Base-by-base conservation (phyloP, 2,329 filamentous ascomycete genomes). In the Pseudogymnoascus pannorum region DNA sequence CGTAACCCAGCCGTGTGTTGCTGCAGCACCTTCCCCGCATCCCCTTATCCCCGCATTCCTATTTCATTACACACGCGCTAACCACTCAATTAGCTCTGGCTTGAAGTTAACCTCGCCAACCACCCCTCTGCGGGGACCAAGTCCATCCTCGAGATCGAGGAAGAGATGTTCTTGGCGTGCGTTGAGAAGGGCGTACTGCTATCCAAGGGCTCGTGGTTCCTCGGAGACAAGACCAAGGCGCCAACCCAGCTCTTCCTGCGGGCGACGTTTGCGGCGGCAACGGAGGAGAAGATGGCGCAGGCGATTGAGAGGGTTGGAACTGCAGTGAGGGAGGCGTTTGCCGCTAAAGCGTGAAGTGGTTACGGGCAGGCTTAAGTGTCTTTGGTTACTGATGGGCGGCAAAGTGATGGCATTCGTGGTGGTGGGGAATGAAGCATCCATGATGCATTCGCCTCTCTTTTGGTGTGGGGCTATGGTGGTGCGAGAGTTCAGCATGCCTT, bases 181-280 rank as follows among this genome's bases (percentile, higher is more conserved):
- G 87, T 97, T 61, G 82, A 86, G 3, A 83, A 88, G 68, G 88
- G 90, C 20, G 90, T 94, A 4, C 80, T 99, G 51, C 80, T 94
- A 2, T 91, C 89, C 62, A 83, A 89, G 57, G 94, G 94, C 3
- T 92, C 87, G 57, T 99, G 92, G 92, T 99, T 97, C 81, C 35
- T 58, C 18, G 54, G 54, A 0, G 54, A 58, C 54, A 58, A 38
- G 35, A 82, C 85, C 62, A 89, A 92, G 0, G 88, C 94, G 71
- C 69, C 69, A 70, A 79, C 75, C 3, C 79, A 79, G 7, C 78
- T 79, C 9, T 97, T 91, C 77, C 95, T 97, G 79, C 84, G 94
- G 59, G 86, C 90, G 3, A 99, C 93, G 0, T 99, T 89, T 77
- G 92, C 93, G 0, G 87, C 92, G 36, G 92, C 92, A 2, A 86